Conservation (phyloP, 768 basidiomycete species). For the Kwoniella newhampshirensis region DNA sequence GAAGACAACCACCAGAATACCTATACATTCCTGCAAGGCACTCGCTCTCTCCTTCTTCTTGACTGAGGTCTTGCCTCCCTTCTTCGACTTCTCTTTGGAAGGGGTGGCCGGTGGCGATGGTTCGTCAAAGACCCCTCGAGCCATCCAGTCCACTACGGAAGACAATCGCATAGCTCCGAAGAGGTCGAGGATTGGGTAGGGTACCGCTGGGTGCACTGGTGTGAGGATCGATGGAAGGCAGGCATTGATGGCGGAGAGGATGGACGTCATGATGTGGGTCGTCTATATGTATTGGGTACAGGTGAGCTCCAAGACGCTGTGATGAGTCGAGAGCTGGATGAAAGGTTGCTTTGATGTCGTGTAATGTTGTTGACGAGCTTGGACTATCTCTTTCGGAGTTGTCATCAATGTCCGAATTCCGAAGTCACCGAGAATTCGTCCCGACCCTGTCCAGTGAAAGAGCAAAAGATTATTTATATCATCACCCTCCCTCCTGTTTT, state of each 20-base stretch:
- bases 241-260: constrained; percentile 8
- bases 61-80: constrained; percentile 2
- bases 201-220: constrained; percentile 33
- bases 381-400: too few species aligned
- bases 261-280: not conserved
- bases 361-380: not conserved
- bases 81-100: constrained; percentile 12
- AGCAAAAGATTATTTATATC: too few species aligned
- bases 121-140: constrained; percentile 32
- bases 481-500: too few species aligned
- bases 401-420: too few species aligned
- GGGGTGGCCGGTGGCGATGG: constrained; percentile 3
- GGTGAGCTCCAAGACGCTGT: too few species aligned
- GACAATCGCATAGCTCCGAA: constrained; percentile 39
- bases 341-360: not conserved
- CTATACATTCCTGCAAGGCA: constrained; percentile 43
- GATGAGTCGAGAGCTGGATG: not conserved
- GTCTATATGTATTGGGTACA: not conserved
- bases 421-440: too few species aligned
- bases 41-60: constrained; percentile 21
- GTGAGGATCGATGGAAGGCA: constrained; percentile 16
- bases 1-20: constrained; percentile 47
- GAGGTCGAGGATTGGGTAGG: constrained; percentile 35
- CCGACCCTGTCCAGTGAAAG: too few species aligned
- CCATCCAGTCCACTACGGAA: constrained; percentile 39